phyloP scores from a whole-genome alignment of 129 eudicot species.

The Flaveria bidentis region DNA sequence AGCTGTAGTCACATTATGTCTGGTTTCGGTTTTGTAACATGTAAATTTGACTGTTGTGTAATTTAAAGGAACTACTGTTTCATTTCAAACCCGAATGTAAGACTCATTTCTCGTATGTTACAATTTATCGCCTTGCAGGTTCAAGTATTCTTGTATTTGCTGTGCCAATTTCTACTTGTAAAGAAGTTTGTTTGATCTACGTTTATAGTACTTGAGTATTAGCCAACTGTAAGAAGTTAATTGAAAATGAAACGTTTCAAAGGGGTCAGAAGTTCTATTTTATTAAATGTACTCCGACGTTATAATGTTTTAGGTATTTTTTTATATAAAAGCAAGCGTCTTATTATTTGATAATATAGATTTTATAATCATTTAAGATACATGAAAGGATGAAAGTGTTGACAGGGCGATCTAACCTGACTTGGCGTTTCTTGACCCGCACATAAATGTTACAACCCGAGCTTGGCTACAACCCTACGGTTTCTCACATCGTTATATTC shows the following conservation, averaged over 20 bases:
- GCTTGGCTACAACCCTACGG: background rate
- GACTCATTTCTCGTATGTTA: constrained; percentile 17
- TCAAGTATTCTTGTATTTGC: background rate
- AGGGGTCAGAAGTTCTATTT: background rate
- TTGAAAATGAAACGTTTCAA: background rate
- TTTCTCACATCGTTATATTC: background rate
- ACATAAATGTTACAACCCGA: background rate
- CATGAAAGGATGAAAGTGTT: background rate
- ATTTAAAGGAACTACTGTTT: constrained; percentile 23
- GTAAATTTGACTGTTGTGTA: constrained; percentile 46
- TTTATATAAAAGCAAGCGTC: background rate
- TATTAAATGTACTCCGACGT: too few species aligned
- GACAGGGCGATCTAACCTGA: background rate
- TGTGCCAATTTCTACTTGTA: background rate
- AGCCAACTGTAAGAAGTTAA: background rate
- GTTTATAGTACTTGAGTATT: background rate
- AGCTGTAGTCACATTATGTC: constrained; percentile 31
- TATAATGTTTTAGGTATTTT: background rate
- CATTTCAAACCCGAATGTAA: constrained; percentile 7
- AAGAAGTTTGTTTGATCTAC: background rate
- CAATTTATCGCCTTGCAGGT: background rate
- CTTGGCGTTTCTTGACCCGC: background rate
- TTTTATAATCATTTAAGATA: background rate
- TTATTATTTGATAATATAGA: background rate
- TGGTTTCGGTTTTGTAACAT: constrained; percentile 46